Evolutionary conservation across 2,329 filamentous ascomycete species (phyloP).

Genomic region (Emydomyces testavorans): DNA sequence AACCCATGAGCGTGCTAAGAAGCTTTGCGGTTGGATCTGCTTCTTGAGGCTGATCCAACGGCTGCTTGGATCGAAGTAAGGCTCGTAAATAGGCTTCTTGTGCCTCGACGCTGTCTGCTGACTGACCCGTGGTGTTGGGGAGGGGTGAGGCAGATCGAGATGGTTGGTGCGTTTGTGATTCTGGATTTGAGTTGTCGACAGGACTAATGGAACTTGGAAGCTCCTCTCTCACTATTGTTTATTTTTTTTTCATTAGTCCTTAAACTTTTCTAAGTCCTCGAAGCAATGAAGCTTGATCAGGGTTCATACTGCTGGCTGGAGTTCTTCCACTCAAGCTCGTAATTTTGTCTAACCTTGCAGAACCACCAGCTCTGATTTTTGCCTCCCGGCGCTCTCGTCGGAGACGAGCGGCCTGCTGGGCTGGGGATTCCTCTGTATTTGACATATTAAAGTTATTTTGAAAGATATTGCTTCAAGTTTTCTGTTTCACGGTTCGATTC

Average conservation of each 20-base stretch:
- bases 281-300: neutral
- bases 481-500: too few relatives aligned
- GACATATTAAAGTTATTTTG: slow-evolving; percentile 29
- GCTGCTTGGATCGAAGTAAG: slow-evolving; percentile 28
- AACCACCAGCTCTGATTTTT: slow-evolving; percentile 49
- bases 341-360: slow-evolving; percentile 50
- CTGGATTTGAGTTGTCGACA: slow-evolving; percentile 8
- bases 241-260: neutral
- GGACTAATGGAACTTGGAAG: slow-evolving; percentile 15
- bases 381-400: slow-evolving; percentile 53
- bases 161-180: slow-evolving; percentile 14
- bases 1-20: slow-evolving; percentile 27
- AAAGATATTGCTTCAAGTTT: too few relatives aligned
- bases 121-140: slow-evolving; percentile 20
- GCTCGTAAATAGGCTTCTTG: slow-evolving; percentile 36
- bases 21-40: slow-evolving; percentile 30
- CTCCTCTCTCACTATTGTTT: slow-evolving; percentile 19
- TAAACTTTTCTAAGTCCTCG: neutral
- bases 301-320: slow-evolving; percentile 23
- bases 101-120: slow-evolving; percentile 27
- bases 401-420: slow-evolving; percentile 45
- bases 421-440: slow-evolving; percentile 35
- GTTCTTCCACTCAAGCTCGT: slow-evolving; percentile 46
- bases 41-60: slow-evolving; percentile 17
- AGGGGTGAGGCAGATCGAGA: slow-evolving; percentile 13